Conservation (phyloP, 2,329 filamentous ascomycete genomes). For the Xenosphaeropsis pyriputrescens region DNA sequence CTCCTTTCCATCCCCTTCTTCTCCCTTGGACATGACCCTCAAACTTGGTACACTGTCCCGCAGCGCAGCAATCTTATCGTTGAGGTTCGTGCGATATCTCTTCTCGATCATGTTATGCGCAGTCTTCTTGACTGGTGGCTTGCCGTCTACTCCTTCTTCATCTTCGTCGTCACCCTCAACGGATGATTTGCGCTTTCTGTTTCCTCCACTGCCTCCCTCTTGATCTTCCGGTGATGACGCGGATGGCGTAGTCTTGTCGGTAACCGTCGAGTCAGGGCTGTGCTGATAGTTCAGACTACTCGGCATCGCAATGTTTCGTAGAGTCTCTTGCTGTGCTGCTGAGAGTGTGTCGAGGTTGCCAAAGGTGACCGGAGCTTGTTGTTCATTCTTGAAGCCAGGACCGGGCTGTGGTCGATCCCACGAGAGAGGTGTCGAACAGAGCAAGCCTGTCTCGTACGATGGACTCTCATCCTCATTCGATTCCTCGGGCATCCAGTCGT, state of each 20-base stretch:
- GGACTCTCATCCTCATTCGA: background rate
- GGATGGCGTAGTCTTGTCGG: conserved; percentile 10
- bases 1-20: conserved; percentile 29
- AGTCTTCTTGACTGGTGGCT: conserved; percentile 52
- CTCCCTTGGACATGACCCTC: conserved; percentile 31
- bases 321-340: conserved; percentile 38
- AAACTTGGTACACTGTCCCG: conserved; percentile 59
- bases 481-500: conserved; percentile 1
- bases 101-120: conserved; percentile 82
- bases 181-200: conserved; percentile 22
- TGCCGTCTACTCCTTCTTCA: conserved; percentile 35
- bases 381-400: background rate
- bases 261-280: conserved; percentile 35
- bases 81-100: conserved; percentile 69
- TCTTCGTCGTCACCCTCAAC: conserved; percentile 23
- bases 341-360: conserved; percentile 24
- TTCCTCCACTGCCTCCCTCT: conserved; percentile 10
- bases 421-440: conserved; percentile 4
- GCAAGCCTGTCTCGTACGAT: conserved; percentile 2
- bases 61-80: conserved; percentile 67
- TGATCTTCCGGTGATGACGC: conserved; percentile 38
- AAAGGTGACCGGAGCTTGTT: background rate
- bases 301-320: conserved; percentile 50
- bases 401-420: conserved; percentile 3
- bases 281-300: conserved; percentile 34